Evolutionary conservation across 257 asterid genomes (phyloP), one percentile per base, ranked within the genome.

Genomic region (Thymus quinquecostatus): DNA sequence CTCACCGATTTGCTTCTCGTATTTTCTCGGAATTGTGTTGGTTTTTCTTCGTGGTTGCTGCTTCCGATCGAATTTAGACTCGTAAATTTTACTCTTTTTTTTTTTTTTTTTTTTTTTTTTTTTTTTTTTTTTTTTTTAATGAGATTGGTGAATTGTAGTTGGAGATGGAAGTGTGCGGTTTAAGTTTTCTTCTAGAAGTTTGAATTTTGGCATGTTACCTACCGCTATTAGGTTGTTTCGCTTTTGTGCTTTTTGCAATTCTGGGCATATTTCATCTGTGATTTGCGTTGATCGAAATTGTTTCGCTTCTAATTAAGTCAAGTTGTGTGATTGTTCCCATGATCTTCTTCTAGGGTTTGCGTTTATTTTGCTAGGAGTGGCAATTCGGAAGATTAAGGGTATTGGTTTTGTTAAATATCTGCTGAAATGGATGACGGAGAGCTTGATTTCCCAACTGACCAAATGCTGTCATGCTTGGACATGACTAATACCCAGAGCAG

Each of bases 341-440:
- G 32, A 32, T 61, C 65, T 40, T 21, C 47, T 28, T 13, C 68
- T 73, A 78, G 77, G 71, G 38, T 54, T 77, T 69, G 45, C 8
- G 32, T 45, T 56, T 32, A 40, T 10, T 55, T 3, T n/a, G 66
- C 45, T 45, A 0, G 50, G 61, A 60, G 29, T 21, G 40, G 54
- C 7, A 9, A 36, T 41, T 44, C 49, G 8, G 8, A n/a, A 41
- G 62, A 56, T 65, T 56, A 71, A 9, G 50, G 30, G 32, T 47
- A 28, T 28, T 14, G 6, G 44, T 63, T 75, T 66, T 41, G 49
- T 54, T 64, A 30, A 32, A 41, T 28, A 77, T 64, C 68, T 36
- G 71, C 76, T 21, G 65, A 79, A 68, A 84, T 86, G 92, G 88
- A 84, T 43, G 80, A 79, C 6, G 81, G 80, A 30, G 92, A 82